Conservation (phyloP, 108 stramenopile species). For the Nitzschia sp. region DNA sequence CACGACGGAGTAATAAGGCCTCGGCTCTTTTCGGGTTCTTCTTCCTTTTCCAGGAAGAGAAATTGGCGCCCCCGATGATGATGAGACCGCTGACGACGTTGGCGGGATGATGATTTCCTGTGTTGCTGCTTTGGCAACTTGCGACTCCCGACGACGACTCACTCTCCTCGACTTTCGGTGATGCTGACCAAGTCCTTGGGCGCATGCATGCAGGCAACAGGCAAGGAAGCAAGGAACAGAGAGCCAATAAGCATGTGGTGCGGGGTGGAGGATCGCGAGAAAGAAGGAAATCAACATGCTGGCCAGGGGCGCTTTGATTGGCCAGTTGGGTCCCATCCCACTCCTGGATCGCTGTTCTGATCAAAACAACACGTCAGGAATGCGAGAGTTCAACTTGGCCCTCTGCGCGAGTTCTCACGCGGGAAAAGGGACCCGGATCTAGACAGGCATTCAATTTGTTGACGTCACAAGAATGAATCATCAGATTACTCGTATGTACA, state of each 20-base stretch:
- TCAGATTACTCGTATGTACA: not conserved
- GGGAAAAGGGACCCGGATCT: not conserved
- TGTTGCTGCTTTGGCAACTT: too few species aligned
- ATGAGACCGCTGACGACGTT: too few species aligned
- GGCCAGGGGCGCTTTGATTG: not conserved
- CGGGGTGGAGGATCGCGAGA: not conserved
- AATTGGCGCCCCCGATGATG: too few species aligned
- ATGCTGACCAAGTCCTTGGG: not conserved
- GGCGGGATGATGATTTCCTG: too few species aligned
- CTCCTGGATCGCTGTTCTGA: not conserved
- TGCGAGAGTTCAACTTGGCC: slow-evolving; percentile 2
- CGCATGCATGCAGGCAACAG: not conserved
- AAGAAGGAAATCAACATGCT: not conserved
- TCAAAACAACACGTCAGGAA: slow-evolving; percentile 2
- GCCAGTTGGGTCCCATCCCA: not conserved
- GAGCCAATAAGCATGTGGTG: too few species aligned
- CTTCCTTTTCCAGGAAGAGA: too few species aligned
- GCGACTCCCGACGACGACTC: too few species aligned
- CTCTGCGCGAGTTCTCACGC: not conserved
- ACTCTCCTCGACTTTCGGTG: too few species aligned
- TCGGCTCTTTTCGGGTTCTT: too few species aligned
- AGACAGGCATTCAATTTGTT: too few species aligned
- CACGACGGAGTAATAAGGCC: too few species aligned
- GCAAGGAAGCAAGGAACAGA: not conserved
- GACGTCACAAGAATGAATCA: too few species aligned